phyloP scores from a whole-genome alignment of 1,284 basidiomycete species.

The Naganishia sp. region DNA sequence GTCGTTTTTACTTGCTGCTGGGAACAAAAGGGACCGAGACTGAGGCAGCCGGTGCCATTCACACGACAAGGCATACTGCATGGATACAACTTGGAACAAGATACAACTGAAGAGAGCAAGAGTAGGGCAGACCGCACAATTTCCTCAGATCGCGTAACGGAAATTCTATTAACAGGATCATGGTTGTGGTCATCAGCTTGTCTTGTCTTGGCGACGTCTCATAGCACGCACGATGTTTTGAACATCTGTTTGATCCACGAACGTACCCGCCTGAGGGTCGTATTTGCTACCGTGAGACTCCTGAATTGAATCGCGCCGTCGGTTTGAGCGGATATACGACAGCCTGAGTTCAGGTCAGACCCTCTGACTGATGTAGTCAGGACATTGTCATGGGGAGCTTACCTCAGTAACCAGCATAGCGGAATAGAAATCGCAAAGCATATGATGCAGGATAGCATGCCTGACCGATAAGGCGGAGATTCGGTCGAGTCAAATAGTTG shows the following conservation, averaged over 20 bases:
- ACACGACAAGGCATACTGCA: no score
- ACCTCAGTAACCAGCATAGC: constrained; percentile 14
- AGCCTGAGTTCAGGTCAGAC: background rate
- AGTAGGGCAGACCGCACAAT: no score
- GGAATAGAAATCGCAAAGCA: constrained; percentile 36
- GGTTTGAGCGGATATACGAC: constrained; percentile 14
- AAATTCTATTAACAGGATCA: constrained; percentile 15
- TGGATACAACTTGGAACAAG: background rate
- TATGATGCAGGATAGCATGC: constrained; percentile 43
- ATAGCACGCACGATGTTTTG: constrained; percentile 18
- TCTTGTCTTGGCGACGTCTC: no score
- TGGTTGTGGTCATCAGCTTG: background rate
- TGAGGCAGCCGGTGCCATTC: no score
- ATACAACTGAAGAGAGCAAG: background rate
- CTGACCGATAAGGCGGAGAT: constrained; percentile 40
- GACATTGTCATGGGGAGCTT: background rate
- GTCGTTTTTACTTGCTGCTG: no score
- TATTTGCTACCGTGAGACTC: constrained; percentile 13
- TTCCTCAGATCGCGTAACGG: constrained; percentile 16
- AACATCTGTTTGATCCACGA: constrained; percentile 26
- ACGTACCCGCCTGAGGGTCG: constrained; percentile 21
- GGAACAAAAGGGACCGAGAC: no score
- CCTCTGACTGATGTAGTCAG: background rate
- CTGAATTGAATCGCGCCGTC: constrained; percentile 6
- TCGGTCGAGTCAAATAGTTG: constrained; percentile 37